Evolutionary conservation across 805 yeast genomes (phyloP).

Genomic region (Metschnikowia borealis): DNA sequence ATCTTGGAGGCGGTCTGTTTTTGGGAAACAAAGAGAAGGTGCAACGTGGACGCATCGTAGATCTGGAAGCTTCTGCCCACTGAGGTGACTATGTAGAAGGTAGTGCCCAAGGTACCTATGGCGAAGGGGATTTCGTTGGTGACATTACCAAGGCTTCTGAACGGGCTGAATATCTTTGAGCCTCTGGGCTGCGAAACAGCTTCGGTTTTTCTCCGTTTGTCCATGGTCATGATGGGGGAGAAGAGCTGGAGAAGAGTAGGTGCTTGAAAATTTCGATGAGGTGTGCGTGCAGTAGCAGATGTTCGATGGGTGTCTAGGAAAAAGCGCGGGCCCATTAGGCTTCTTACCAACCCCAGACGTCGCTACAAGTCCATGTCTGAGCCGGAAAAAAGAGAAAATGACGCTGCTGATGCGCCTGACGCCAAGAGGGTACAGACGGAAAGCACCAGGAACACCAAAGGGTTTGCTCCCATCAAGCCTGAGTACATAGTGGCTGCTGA

Average conservation of each 20-base stretch:
- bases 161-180: slow-evolving; percentile 70
- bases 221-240: slow-evolving; percentile 13
- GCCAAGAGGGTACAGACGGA: slow-evolving; percentile 19
- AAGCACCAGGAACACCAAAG: slow-evolving; percentile 32
- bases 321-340: slow-evolving; percentile 2
- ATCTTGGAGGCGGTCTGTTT: slow-evolving; percentile 69
- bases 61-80: slow-evolving; percentile 91
- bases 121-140: slow-evolving; percentile 83
- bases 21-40: slow-evolving; percentile 79
- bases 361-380: slow-evolving; percentile 8
- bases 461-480: slow-evolving; percentile 72
- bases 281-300: slow-evolving; percentile 8
- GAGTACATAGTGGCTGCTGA: slow-evolving; percentile 51
- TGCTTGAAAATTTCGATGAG: slow-evolving; percentile 11
- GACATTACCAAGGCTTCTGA: slow-evolving; percentile 84
- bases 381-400: slow-evolving; percentile 18
- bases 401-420: slow-evolving; percentile 14
- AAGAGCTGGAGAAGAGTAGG: slow-evolving; percentile 1
- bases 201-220: slow-evolving; percentile 33
- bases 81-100: slow-evolving; percentile 82
- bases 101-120: slow-evolving; percentile 80
- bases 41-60: slow-evolving; percentile 84
- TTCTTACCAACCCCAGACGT: neutral
- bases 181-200: slow-evolving; percentile 14
- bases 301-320: neutral